phyloP scores from a whole-genome alignment of 768 basidiomycete genomes.

The Wakefieldia striispora region DNA sequence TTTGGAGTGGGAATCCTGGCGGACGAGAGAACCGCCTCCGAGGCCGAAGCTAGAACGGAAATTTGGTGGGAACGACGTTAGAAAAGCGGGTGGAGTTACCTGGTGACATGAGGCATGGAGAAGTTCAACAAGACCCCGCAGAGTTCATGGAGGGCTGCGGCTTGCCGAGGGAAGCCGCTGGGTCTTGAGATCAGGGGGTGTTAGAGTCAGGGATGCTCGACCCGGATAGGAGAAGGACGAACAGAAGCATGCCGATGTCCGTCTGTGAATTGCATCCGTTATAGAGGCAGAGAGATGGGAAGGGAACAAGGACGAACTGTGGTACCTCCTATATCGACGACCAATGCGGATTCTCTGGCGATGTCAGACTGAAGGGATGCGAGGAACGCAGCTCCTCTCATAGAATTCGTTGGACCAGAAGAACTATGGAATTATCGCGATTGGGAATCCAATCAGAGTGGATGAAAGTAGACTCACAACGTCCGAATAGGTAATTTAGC shows the following conservation, averaged over 20 bases:
- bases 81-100: conserved; percentile 19
- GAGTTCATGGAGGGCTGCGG: conserved; percentile 60
- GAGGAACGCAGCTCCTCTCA: conserved; percentile 65
- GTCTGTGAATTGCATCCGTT: conserved; percentile 31
- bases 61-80: neutral
- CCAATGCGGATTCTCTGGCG: conserved; percentile 42
- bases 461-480: conserved; percentile 34
- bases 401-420: conserved; percentile 65
- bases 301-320: conserved; percentile 35
- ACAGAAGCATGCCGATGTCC: conserved; percentile 59
- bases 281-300: conserved; percentile 7
- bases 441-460: conserved; percentile 11
- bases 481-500: conserved; percentile 61
- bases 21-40: conserved; percentile 60
- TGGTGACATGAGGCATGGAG: conserved; percentile 54
- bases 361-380: conserved; percentile 40
- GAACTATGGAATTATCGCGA: conserved; percentile 25
- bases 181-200: conserved; percentile 29
- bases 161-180: conserved; percentile 60
- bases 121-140: conserved; percentile 62
- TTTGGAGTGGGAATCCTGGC: conserved; percentile 30
- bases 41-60: conserved; percentile 47
- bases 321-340: conserved; percentile 65
- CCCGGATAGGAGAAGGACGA: conserved; percentile 11
- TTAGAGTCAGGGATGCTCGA: conserved; percentile 9